Conservation (phyloP, 768 basidiomycete species). For the Pulveroboletus sp. region DNA sequence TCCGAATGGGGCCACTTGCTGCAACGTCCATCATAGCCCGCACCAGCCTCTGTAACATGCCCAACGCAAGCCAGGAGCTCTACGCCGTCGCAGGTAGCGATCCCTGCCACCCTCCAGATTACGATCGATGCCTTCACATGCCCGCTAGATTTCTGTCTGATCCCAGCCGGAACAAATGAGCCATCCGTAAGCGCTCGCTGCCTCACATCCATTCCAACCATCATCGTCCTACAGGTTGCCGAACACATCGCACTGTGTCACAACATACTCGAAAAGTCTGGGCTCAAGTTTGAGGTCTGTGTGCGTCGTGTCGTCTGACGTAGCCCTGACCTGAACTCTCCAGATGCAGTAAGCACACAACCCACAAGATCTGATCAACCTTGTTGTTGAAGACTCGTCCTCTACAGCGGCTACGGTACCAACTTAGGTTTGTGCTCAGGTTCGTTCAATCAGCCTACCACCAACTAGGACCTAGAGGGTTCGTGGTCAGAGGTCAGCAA, state of each 20-base stretch:
- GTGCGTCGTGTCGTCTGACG: not conserved
- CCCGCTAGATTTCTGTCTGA: constrained; percentile 74
- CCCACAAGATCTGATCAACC: constrained; percentile 20
- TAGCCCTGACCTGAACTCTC: not conserved
- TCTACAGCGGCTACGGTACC: constrained; percentile 79
- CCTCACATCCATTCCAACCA: constrained; percentile 1
- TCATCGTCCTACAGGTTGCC: constrained; percentile 47
- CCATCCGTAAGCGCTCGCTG: constrained; percentile 51
- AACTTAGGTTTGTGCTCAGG: constrained; percentile 56
- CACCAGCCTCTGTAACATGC: too few species aligned
- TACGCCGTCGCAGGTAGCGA: constrained; percentile 73
- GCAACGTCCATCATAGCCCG: too few species aligned
- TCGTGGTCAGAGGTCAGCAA: constrained; percentile 80
- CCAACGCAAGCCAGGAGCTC: constrained; percentile 38
- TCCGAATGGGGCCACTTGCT: not conserved
- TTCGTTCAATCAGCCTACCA: not conserved
- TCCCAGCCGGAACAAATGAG: constrained; percentile 76
- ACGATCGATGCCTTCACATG: not conserved
- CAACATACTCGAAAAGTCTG: constrained; percentile 74
- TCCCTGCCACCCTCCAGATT: not conserved
- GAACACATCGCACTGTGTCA: constrained; percentile 81
- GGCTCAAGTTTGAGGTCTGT: constrained; percentile 75
- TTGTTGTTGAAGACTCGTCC: constrained; percentile 5
- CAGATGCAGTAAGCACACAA: constrained; percentile 37
- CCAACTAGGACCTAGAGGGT: constrained; percentile 48